These are phyloP conservation scores for Tuber borchii DNA, from an alignment of 495 filamentous ascomycete genomes.

Conservation along the genomic window DNA sequence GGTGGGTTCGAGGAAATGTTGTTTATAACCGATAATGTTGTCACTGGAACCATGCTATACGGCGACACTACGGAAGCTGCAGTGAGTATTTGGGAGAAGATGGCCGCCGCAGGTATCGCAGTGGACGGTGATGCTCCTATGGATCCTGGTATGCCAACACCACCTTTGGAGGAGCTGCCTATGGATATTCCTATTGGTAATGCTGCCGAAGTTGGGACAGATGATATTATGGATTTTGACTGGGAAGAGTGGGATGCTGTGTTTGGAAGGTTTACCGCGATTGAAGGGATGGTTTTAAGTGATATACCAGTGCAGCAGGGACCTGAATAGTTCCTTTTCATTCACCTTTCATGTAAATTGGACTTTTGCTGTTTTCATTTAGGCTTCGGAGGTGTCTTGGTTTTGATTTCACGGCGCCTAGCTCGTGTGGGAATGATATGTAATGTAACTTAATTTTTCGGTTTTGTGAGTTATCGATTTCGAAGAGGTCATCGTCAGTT, in stretches of 20 bases:
- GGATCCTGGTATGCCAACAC: neutral
- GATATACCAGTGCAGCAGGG: neutral
- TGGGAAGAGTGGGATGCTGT: conserved; percentile 43
- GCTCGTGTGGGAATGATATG: neutral
- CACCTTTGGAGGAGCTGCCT: neutral
- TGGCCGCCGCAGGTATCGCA: neutral
- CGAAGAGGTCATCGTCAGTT: too few relatives aligned
- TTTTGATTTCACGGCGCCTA: conserved; percentile 4
- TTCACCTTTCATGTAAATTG: conserved; percentile 1
- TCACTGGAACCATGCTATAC: neutral
- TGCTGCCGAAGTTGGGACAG: neutral
- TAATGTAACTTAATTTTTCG: neutral
- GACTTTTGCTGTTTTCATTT: conserved; percentile 1
- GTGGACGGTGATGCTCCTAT: neutral
- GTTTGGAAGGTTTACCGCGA: conserved; percentile 38
- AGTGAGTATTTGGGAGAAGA: neutral
- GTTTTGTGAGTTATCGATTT: neutral
- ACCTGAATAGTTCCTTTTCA: neutral
- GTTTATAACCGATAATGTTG: neutral
- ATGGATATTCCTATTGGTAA: neutral
- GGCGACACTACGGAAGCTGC: neutral
- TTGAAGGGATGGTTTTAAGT: conserved; percentile 15
- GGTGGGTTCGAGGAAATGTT: conserved; percentile 1
- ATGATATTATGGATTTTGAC: conserved; percentile 34
- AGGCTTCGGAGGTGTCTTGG: neutral